Conservation (phyloP, 768 basidiomycete species). For the Hebeloma cylindrosporum region DNA sequence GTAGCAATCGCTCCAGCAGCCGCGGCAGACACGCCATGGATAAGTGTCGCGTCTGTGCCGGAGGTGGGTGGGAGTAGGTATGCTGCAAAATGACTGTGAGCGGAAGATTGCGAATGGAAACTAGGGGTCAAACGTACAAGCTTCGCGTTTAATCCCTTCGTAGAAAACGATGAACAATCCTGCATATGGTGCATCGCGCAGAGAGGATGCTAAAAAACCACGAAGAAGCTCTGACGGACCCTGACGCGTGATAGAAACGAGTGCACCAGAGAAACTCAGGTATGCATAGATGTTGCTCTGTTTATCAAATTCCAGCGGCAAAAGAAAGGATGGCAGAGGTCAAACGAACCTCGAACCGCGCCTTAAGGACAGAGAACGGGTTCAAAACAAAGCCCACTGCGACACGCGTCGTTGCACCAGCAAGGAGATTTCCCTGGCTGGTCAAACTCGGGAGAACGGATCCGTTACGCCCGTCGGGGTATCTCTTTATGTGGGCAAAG, state of each 20-base stretch:
- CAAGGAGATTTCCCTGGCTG: conserved; percentile 76
- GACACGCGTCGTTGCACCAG: conserved; percentile 82
- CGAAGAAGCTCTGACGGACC: conserved; percentile 83
- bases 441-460: conserved; percentile 73
- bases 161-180: conserved; percentile 88
- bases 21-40: conserved; percentile 71
- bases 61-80: conserved; percentile 44
- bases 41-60: conserved; percentile 43
- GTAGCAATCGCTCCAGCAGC: conserved; percentile 85
- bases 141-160: conserved; percentile 78
- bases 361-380: conserved; percentile 89
- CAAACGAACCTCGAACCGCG: conserved; percentile 77
- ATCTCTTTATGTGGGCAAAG: conserved; percentile 48
- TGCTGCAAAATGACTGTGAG: conserved; percentile 25
- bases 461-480: conserved; percentile 22
- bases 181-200: conserved; percentile 94
- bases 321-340: not conserved
- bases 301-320: not conserved
- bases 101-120: conserved; percentile 11
- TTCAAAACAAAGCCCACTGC: conserved; percentile 83
- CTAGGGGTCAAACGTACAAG: conserved; percentile 43
- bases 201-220: conserved; percentile 82
- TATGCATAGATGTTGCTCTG: conserved; percentile 83
- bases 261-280: conserved; percentile 55
- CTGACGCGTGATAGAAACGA: conserved; percentile 58